Evolutionary conservation across 2,329 filamentous ascomycete genomes (phyloP).

Genomic region (Beauveria medogensis): DNA sequence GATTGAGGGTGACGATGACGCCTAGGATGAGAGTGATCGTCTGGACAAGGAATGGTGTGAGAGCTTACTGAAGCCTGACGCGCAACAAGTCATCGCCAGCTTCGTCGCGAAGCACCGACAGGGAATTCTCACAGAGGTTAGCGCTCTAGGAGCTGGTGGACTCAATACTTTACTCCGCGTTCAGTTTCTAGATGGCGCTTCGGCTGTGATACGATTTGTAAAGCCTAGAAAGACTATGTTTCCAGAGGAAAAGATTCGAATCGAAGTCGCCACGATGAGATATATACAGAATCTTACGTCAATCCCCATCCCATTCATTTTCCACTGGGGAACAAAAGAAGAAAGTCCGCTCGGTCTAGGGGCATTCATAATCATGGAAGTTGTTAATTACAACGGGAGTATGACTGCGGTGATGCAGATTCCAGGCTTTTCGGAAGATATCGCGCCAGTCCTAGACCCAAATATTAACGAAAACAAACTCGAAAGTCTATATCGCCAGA

Average conservation of each 20-base stretch:
- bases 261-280: conserved; percentile 12
- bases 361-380: conserved; percentile 14
- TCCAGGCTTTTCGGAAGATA: neutral
- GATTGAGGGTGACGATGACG: neutral
- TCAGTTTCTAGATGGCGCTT: neutral
- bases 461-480: conserved; percentile 9
- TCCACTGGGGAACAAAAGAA: conserved; percentile 12
- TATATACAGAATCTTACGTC: conserved; percentile 12
- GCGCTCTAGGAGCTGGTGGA: neutral
- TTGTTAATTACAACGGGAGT: conserved; percentile 1
- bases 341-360: conserved; percentile 12
- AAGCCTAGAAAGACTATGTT: conserved; percentile 11
- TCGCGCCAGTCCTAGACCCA: neutral
- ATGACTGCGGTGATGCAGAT: conserved; percentile 10
- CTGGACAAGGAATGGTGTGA: neutral
- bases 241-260: conserved; percentile 13
- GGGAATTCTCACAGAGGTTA: neutral
- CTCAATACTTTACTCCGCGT: neutral
- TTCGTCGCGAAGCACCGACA: conserved; percentile 1
- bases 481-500: conserved; percentile 9
- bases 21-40: conserved; percentile 4
- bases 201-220: conserved; percentile 5
- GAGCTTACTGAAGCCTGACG: neutral
- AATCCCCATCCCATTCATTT: conserved; percentile 12
- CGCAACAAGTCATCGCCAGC: neutral